phyloP scores from a whole-genome alignment of 192 early-diverging fungal species.

The Mortierella claussenii region DNA sequence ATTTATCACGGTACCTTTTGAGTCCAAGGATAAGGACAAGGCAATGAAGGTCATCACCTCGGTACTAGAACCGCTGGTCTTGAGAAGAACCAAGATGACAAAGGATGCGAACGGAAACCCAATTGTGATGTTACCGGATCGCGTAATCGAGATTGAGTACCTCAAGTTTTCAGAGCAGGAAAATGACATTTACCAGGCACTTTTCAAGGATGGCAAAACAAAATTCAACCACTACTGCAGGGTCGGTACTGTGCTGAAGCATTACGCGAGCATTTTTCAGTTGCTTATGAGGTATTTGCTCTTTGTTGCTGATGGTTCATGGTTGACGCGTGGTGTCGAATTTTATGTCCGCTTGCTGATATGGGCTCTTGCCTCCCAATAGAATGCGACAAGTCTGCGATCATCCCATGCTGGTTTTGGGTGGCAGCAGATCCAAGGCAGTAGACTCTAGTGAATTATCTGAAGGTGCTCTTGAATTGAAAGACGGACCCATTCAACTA shows the following conservation, averaged over 20 bases:
- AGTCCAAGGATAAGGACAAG: constrained; percentile 62
- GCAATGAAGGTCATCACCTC: constrained; percentile 64
- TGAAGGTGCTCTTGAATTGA: constrained; percentile 17
- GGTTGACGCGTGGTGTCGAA: no score
- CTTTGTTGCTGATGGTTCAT: no score
- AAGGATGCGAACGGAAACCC: constrained; percentile 76
- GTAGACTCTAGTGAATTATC: constrained; percentile 3
- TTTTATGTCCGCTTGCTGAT: no score
- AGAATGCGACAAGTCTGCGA: constrained; percentile 77
- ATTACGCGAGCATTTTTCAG: constrained; percentile 78
- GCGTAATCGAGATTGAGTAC: constrained; percentile 67
- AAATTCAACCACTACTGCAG: constrained; percentile 68
- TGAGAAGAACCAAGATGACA: constrained; percentile 91
- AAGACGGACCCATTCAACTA: constrained; percentile 51
- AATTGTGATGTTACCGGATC: constrained; percentile 81
- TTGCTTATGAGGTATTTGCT: constrained; percentile 58
- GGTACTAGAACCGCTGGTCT: constrained; percentile 76
- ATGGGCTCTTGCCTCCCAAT: no score
- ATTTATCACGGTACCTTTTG: constrained; percentile 80
- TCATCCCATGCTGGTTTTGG: constrained; percentile 67
- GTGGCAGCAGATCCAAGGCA: constrained; percentile 11
- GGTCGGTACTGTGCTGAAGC: constrained; percentile 69
- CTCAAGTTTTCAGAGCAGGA: constrained; percentile 72
- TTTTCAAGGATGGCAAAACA: constrained; percentile 73
- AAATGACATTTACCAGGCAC: constrained; percentile 74